Base-by-base conservation (phyloP, 2,329 filamentous ascomycete genomes). In the Tolypocladium guangdongense region DNA sequence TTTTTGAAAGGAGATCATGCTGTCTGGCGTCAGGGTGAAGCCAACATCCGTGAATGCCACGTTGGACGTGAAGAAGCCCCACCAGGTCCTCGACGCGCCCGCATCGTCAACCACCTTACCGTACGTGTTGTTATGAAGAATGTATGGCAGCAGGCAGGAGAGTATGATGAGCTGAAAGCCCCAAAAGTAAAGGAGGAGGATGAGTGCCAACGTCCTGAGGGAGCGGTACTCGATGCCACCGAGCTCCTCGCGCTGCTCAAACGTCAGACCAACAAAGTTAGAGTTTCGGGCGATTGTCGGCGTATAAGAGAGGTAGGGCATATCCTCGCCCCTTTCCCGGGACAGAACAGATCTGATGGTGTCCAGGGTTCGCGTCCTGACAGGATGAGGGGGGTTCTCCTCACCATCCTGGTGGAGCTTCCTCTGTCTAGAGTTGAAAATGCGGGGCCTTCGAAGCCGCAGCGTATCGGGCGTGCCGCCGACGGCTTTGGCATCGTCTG, bases 161-260 rank as follows among this genome's bases (percentile, higher is more conserved):
- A 95, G 72, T 0, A 86, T 89, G 4, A 96, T 74, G 2, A 91
- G 62, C 62, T 90, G 88, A 62, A 95, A 96, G 0, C 86, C 84
- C 65, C 90, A 81, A 64, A 87, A 96, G 69, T 97, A 99, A 8
- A 72, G 74, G 3, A 87, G 77, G 22, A 97, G 74, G 33, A 97
- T 83, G 32, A 89, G 66, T 1, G 88, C 88, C 49, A 99, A 72
- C 2, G 90, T 89, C 68, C 96, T 95, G 56, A 99, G 68, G 0
- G 92, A 88, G 7, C 93, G 86, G 64, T 99, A 99, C 68, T 99
- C 93, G 58, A 99, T 96, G 22, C 93, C 93, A 12, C 93, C 93
- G 2, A 99, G 74, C 68, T 99, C 93, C 65, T 99, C 91, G 59
- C 93, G 82, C 69, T 99, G 90, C 58, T 93, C 90, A 60, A 95